Evolutionary conservation across 306 rosid genomes (phyloP), one percentile per base, ranked within the genome.

Genomic region (Astragalus membranaceus): DNA sequence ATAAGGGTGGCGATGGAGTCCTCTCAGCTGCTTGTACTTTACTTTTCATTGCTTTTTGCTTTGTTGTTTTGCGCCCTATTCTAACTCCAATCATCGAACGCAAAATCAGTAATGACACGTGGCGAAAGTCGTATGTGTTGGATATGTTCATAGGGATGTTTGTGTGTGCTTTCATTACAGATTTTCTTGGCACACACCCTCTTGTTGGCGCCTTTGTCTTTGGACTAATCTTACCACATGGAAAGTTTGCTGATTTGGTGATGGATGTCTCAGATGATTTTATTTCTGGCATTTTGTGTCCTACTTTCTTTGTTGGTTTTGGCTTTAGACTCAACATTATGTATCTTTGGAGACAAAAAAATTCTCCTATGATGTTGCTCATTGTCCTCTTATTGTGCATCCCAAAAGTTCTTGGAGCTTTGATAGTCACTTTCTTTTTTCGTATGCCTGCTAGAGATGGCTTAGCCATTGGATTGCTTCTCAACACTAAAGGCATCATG

Each of bases 401-500:
- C 48, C 76, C 81, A 3, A 82, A 78, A 41, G 8, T 82, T 35
- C 7, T 78, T 3, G 71, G 86, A 76, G 15, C 49, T 39, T 0
- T 82, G 8, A 2, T 75, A 2, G 60, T 41, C 3, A 10, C 73
- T 58, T 37, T 61, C 29, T 66, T 75, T 72, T 78, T 52, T 26
- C 48, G 73, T 33, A 20, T 78, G 57, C 53, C 76, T 1, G 5
- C 48, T 47, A 60, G 83, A 59, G 81, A 82, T 58, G 81, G 81
- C 10, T 0, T 67, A 5, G 77, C 52, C 64, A 57, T 75, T 30
- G 80, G 80, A 10, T 43, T 80, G 63, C 80, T 80, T 54, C 60
- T 75, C 48, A 80, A 75, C 69, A 70, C 84, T 32, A 80, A 80
- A 26, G 84, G 80, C 44, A 17, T 70, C 52, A 62, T 80, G 67